Percentiles rank a stretch among this genome's conserved stretches.
Conservation (phyloP, 768 basidiomycete species). For the Mycena belliarum region DNA sequence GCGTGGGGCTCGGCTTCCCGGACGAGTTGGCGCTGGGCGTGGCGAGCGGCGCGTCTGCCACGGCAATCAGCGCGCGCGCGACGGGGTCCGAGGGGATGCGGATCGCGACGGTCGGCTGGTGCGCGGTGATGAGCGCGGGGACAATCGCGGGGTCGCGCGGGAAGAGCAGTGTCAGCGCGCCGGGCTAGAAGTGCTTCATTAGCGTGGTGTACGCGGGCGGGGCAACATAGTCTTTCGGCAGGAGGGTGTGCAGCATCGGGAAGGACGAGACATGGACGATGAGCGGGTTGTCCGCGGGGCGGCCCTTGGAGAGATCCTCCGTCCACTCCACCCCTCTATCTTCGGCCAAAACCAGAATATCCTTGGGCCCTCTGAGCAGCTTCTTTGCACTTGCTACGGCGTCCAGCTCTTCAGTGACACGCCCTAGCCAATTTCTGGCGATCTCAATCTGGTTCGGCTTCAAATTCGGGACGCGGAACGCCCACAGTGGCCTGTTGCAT, state of each 20-base stretch:
- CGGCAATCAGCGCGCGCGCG: conserved; percentile 83
- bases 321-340: conserved; percentile 58
- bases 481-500: conserved; percentile 64
- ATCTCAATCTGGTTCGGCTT: conserved; percentile 43
- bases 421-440: conserved; percentile 58
- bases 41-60: conserved; percentile 75
- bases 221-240: conserved; percentile 65
- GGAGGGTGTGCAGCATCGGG: conserved; percentile 74
- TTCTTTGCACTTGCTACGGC: conserved; percentile 38
- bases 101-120: conserved; percentile 80
- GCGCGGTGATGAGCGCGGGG: conserved; percentile 78
- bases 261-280: conserved; percentile 94
- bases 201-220: conserved; percentile 69
- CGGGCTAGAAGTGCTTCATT: conserved; percentile 92
- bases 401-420: conserved; percentile 45
- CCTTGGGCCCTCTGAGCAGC: conserved; percentile 33
- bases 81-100: conserved; percentile 95
- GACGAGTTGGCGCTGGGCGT: conserved; percentile 96
- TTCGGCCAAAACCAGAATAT: conserved; percentile 43
- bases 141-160: conserved; percentile 64
- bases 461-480: conserved; percentile 54
- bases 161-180: conserved; percentile 89
- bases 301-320: conserved; percentile 73
- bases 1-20: conserved; percentile 92
- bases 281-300: conserved; percentile 94